Percentiles rank a stretch among this genome's conserved stretches.
These are phyloP conservation scores for Wilcoxina mikolae DNA, from an alignment of 495 filamentous ascomycete species.

Conservation along the genomic window DNA sequence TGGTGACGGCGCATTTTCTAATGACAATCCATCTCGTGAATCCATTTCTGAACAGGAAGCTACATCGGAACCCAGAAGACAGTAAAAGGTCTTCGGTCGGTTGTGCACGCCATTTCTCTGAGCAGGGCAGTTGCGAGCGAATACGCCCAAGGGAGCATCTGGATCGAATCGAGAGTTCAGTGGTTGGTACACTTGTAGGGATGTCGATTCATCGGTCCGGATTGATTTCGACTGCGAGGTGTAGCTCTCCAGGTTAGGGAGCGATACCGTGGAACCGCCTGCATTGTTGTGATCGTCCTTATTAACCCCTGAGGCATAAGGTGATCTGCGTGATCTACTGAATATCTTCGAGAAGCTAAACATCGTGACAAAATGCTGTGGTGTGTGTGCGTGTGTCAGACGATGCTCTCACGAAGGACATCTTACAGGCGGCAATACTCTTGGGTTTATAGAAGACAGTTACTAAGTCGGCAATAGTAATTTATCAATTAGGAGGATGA, in stretches of 20 bases:
- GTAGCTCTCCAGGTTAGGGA: neutral
- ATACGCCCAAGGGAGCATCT: neutral
- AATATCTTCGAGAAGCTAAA: conserved; percentile 6
- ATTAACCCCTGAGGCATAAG: neutral
- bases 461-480: neutral
- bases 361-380: neutral
- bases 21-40: neutral
- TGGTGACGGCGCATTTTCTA: conserved; percentile 1
- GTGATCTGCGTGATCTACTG: neutral
- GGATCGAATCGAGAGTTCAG: conserved; percentile 5
- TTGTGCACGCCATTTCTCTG: neutral
- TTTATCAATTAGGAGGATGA: neutral
- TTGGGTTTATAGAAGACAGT: conserved; percentile 2
- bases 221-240: neutral
- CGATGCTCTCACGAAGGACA: neutral
- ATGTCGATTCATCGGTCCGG: neutral
- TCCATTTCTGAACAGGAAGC: neutral
- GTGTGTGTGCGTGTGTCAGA: neutral
- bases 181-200: neutral
- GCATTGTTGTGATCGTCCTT: neutral
- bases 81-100: conserved; percentile 1
- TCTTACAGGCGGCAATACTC: neutral
- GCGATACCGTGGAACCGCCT: conserved; percentile 3
- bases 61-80: neutral
- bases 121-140: neutral